Evolutionary conservation across 2,329 filamentous ascomycete species (phyloP).

Genomic region (Aspergillus hiratsukae): DNA sequence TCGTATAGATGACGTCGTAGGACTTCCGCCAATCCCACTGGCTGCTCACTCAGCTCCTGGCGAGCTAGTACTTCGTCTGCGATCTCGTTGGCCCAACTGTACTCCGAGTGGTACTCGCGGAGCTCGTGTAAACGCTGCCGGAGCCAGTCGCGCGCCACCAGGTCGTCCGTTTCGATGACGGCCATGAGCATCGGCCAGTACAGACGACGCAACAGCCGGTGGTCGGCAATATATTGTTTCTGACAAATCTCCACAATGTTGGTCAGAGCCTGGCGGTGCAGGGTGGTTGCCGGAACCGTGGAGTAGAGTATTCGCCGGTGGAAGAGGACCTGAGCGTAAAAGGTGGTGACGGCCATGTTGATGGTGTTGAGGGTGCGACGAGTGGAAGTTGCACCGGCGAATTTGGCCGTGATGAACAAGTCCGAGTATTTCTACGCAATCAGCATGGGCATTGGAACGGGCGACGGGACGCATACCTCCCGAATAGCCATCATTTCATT

Average conservation of each 20-base stretch:
- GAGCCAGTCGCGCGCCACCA: constrained; percentile 27
- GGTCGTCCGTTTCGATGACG: constrained; percentile 28
- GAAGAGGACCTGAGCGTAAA: constrained; percentile 30
- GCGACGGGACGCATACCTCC: constrained; percentile 16
- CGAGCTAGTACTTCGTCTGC: constrained; percentile 25
- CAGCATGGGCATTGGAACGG: neutral
- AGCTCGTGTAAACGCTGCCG: constrained; percentile 27
- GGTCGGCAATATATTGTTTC: constrained; percentile 29
- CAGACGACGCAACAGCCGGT: constrained; percentile 27
- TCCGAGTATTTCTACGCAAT: constrained; percentile 30
- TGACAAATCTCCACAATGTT: constrained; percentile 30
- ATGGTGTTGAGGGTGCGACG: constrained; percentile 34
- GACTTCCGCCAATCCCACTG: constrained; percentile 25
- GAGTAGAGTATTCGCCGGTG: constrained; percentile 29
- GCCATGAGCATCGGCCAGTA: constrained; percentile 34
- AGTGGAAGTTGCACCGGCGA: constrained; percentile 24
- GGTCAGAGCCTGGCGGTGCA: constrained; percentile 25
- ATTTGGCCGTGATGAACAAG: constrained; percentile 32
- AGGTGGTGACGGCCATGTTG: constrained; percentile 30
- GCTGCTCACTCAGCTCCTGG: constrained; percentile 22
- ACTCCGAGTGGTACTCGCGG: constrained; percentile 26
- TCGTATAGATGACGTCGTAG: constrained; percentile 18
- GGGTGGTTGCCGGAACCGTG: constrained; percentile 10
- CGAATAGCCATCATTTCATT: constrained; percentile 22
- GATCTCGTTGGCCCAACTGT: constrained; percentile 25